A percentile compares a stretch with the other conserved stretches of the same genome.
phyloP scores from a whole-genome alignment of 306 rosid species.

The Gillenia trifoliata region DNA sequence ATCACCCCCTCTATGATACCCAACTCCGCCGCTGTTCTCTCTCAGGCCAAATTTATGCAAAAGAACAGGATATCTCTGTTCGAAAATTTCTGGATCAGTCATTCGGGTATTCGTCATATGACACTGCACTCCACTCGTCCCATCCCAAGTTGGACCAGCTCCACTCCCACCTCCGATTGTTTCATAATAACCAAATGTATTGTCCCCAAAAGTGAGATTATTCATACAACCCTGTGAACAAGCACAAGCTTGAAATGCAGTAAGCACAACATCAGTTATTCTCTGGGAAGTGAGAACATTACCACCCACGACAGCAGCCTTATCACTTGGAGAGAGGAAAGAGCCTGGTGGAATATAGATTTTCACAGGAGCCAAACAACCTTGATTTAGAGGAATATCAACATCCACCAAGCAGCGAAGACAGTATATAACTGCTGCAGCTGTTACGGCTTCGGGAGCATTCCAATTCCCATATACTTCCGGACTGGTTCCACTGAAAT shows the following conservation, averaged over 20 bases:
- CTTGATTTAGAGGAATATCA: conserved; percentile 96
- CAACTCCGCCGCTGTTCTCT: conserved; percentile 76
- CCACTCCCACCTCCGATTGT: conserved; percentile 97
- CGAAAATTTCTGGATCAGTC: conserved; percentile 92
- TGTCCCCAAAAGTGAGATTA: conserved; percentile 93
- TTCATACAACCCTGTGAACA: conserved; percentile 99
- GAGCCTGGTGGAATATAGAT: conserved; percentile 84
- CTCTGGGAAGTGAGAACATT: conserved; percentile 95
- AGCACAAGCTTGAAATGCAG: conserved; percentile 95
- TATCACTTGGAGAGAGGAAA: conserved; percentile 86
- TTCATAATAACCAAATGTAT: conserved; percentile 90
- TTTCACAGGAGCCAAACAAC: conserved; percentile 95
- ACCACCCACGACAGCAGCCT: conserved; percentile 91
- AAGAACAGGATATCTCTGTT: conserved; percentile 86
- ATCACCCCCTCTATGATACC: conserved; percentile 75
- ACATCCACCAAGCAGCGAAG: conserved; percentile 82
- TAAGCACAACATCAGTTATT: conserved; percentile 80
- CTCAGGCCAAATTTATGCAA: conserved; percentile 72
- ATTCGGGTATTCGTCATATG: conserved; percentile 97
- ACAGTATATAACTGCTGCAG: conserved; percentile 92
- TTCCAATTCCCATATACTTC: conserved; percentile 98
- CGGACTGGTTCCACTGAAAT: conserved; percentile 71
- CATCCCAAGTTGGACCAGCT: conserved; percentile 92
- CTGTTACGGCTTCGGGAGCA: conserved; percentile 90
- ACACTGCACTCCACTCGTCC: conserved; percentile 88